A percentile compares a stretch with the other conserved stretches of the same genome.
These are phyloP conservation scores for Astrocystis sublimbata DNA, from an alignment of 495 filamentous ascomycete genomes.

Conservation along the genomic window DNA sequence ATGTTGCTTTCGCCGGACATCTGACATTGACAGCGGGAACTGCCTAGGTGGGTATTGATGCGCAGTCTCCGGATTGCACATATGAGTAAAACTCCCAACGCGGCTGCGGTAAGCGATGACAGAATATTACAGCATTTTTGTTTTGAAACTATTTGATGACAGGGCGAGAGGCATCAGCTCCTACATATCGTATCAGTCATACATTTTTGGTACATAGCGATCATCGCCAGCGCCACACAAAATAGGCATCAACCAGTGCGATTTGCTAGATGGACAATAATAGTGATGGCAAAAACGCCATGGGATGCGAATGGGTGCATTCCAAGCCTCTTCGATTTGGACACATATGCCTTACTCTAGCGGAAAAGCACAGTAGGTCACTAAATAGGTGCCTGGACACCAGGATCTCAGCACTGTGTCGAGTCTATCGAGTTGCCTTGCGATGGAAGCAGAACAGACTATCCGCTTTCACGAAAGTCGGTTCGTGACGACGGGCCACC, in stretches of 20 bases:
- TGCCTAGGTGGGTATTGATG: background rate
- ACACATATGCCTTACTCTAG: background rate
- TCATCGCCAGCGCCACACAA: background rate
- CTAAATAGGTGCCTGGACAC: background rate
- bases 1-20: background rate
- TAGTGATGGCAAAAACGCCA: background rate
- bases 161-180: background rate
- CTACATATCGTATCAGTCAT: background rate
- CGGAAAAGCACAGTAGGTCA: background rate
- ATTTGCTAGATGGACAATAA: slow-evolving; percentile 1
- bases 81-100: background rate
- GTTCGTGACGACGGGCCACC: background rate
- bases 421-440: background rate
- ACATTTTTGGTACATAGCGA: background rate
- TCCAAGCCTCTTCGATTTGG: background rate
- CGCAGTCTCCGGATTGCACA: background rate
- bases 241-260: background rate
- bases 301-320: background rate
- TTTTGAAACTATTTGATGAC: background rate
- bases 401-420: background rate
- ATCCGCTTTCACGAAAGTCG: background rate
- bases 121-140: background rate
- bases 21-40: slow-evolving; percentile 2
- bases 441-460: background rate
- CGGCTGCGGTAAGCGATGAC: slow-evolving; percentile 7